These are phyloP conservation scores for Coemansia sp. DNA, from an alignment of 371 early-diverging fungal genomes.

Conservation along the genomic window DNA sequence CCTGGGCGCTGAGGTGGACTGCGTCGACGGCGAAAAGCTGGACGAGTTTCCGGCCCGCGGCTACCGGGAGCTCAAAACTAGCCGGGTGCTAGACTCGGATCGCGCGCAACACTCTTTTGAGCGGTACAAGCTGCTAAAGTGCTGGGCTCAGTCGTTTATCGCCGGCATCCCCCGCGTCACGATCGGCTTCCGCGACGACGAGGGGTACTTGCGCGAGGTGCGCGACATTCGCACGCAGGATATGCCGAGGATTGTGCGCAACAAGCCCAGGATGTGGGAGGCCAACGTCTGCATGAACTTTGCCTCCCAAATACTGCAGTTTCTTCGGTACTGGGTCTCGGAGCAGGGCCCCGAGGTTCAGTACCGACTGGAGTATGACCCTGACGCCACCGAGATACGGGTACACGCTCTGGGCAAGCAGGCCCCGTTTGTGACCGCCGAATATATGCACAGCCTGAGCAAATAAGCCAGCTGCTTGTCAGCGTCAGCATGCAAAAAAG, in stretches of 20 bases:
- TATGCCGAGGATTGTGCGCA: slow-evolving; percentile 76
- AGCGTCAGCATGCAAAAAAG: too few relatives aligned
- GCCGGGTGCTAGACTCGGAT: slow-evolving; percentile 59
- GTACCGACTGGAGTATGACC: slow-evolving; percentile 37
- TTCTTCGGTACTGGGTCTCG: slow-evolving; percentile 47
- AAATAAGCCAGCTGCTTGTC: not conserved
- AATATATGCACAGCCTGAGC: slow-evolving; percentile 10
- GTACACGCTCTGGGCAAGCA: slow-evolving; percentile 13
- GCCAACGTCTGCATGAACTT: slow-evolving; percentile 64
- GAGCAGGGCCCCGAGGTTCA: slow-evolving; percentile 46
- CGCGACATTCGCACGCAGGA: slow-evolving; percentile 71
- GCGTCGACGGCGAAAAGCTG: slow-evolving; percentile 58
- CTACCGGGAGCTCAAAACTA: slow-evolving; percentile 90
- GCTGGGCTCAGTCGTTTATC: slow-evolving; percentile 92
- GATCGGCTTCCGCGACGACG: slow-evolving; percentile 82
- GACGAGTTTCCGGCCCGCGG: slow-evolving; percentile 30
- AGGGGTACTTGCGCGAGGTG: slow-evolving; percentile 55
- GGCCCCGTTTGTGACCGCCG: slow-evolving; percentile 22
- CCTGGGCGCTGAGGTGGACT: slow-evolving; percentile 94
- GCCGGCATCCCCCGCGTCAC: slow-evolving; percentile 81
- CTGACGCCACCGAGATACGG: slow-evolving; percentile 12
- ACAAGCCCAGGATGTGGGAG: slow-evolving; percentile 63
- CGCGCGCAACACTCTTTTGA: slow-evolving; percentile 29
- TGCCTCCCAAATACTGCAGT: slow-evolving; percentile 55
- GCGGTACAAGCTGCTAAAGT: slow-evolving; percentile 77